Base-by-base conservation (phyloP, 2,329 filamentous ascomycete genomes). In the Niveomyces coronatus region DNA sequence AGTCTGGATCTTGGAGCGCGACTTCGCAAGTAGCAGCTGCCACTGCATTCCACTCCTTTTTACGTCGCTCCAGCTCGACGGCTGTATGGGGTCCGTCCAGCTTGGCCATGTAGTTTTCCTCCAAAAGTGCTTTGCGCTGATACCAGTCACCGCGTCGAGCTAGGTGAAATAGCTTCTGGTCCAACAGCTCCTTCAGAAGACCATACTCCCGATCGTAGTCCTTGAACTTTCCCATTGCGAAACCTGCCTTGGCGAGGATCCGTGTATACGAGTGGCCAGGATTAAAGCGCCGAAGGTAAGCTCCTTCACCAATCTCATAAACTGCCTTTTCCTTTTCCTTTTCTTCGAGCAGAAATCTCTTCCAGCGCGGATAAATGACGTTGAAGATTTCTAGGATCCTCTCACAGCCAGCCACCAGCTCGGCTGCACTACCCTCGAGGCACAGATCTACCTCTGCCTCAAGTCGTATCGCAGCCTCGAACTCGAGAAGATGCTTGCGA, bases 241-340 rank as follows among this genome's bases (percentile, higher is more conserved):
- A 74, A 0, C 83, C 76, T 3, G 82, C 82, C 57, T 96, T 96
- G 60, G 95, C 87, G 4, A 94, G 71, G 43, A 98, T 87, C 9
- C 91, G 74, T 0, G 91, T 96, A 50, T 94, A 95, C 0, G 94
- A 82, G 72, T 93, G 94, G 0, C 82, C 88, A 0, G 89, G 85
- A 2, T 83, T 94, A 47, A 98, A 88, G 1, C 88, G 79, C 31
- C 88, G 78, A 2, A 98, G 65, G 53, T 98, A 98, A 1, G 81
- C 82, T 2, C 86, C 86, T 59, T 96, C 89, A 5, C 85, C 83
- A 43, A 73, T 82, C 44, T 86, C 80, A 49, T 91, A 93, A 0
- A 86, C 64, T 8, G 67, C 72, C 10, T 82, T 75, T 58, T 94
- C 86, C 55, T 87, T 94, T 11, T 67, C 65, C 45, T 82, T 75